Percentiles rank a stretch among this genome's conserved stretches.
These are phyloP conservation scores for Udeniomyces megalosporus DNA, from an alignment of 768 basidiomycete genomes.

Conservation along the genomic window DNA sequence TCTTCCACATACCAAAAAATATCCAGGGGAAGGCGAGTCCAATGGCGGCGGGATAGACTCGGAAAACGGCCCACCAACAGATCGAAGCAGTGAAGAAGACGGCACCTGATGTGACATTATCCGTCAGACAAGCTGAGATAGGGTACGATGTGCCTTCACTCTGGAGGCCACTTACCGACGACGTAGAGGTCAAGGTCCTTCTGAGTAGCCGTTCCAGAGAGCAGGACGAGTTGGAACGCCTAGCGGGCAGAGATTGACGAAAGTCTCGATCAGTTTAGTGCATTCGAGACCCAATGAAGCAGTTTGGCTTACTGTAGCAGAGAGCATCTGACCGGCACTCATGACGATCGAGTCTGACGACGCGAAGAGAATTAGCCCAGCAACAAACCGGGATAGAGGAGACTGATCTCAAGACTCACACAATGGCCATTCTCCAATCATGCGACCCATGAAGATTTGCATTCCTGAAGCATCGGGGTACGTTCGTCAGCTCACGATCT, in stretches of 20 bases:
- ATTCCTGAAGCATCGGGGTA: constrained; percentile 28
- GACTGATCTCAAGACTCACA: no score
- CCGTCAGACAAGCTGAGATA: no score
- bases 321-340: constrained; percentile 31
- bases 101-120: no score
- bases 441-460: constrained; percentile 66
- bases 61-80: constrained; percentile 60
- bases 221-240: constrained; percentile 85
- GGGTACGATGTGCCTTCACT: no score
- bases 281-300: no score
- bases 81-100: constrained; percentile 72
- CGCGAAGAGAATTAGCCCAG: no score
- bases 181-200: constrained; percentile 71
- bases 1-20: constrained; percentile 34
- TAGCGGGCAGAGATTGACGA: no score
- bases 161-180: constrained; percentile 38
- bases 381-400: no score
- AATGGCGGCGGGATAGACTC: constrained; percentile 72
- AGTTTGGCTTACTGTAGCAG: no score
- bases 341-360: constrained; percentile 28
- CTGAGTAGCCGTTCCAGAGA: constrained; percentile 77
- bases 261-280: no score
- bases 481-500: no score
- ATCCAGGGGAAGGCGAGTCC: constrained; percentile 75
- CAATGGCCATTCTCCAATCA: constrained; percentile 71